phyloP scores from a whole-genome alignment of 441 rosid species.

The Pelargonium fulgidum region DNA sequence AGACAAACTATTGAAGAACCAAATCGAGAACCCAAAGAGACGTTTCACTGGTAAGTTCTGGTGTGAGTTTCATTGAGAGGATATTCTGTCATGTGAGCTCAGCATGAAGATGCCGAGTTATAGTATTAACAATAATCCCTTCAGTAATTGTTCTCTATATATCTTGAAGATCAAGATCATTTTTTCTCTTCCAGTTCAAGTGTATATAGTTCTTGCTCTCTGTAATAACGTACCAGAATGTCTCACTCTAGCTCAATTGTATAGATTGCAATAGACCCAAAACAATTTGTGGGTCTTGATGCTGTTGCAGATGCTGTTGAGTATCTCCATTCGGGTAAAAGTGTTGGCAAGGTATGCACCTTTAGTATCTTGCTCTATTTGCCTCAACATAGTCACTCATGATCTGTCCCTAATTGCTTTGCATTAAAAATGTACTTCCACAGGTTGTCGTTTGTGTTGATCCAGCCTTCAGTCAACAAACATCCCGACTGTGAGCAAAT shows the following conservation, averaged over 20 bases:
- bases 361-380: not conserved
- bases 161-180: no score
- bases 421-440: slow-evolving; percentile 14
- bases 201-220: not conserved
- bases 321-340: slow-evolving; percentile 90
- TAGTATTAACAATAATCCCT: no score
- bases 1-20: no score
- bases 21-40: no score
- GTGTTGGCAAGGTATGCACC: slow-evolving; percentile 75
- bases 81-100: no score
- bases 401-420: not conserved
- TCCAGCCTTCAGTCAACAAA: slow-evolving; percentile 48
- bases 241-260: slow-evolving; percentile 1
- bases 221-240: not conserved
- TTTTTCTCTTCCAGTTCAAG: no score
- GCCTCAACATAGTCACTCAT: not conserved
- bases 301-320: slow-evolving; percentile 88
- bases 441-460: slow-evolving; percentile 88
- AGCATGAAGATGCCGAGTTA: no score
- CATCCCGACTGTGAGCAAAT: slow-evolving; percentile 40
- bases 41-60: no score
- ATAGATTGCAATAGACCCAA: slow-evolving; percentile 71
- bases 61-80: no score
- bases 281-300: slow-evolving; percentile 57
- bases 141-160: no score